These are phyloP conservation scores for Globisporangium canariense DNA, from an alignment of 352 stramenopile genomes.

Conservation along the genomic window DNA sequence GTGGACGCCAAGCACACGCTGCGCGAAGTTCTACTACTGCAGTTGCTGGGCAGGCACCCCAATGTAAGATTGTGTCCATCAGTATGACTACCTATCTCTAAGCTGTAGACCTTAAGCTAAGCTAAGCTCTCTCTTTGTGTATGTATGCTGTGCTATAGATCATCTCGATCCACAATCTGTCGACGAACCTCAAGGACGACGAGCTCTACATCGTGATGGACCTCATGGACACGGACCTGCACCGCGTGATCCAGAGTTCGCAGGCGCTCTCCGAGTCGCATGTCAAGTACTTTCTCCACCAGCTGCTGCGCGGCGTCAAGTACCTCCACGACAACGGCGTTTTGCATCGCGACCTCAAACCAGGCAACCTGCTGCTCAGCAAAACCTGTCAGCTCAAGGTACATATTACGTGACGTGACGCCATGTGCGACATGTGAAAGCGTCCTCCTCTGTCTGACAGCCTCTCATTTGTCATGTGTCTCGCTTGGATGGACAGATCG, in stretches of 20 bases:
- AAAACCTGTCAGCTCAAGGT: conserved; percentile 76
- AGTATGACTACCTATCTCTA: not conserved
- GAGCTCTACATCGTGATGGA: conserved; percentile 96
- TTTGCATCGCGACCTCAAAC: conserved; percentile 81
- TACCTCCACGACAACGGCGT: conserved; percentile 76
- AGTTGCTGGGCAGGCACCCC: conserved; percentile 83
- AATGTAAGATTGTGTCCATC: conserved; percentile 39
- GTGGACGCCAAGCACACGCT: conserved; percentile 87
- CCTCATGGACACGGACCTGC: conserved; percentile 93
- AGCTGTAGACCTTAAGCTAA: too few relatives aligned
- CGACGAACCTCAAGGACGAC: conserved; percentile 85
- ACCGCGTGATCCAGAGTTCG: conserved; percentile 84
- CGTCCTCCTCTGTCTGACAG: not conserved
- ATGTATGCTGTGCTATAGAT: conserved; percentile 37
- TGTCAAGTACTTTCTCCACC: conserved; percentile 91
- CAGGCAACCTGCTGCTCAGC: conserved; percentile 75
- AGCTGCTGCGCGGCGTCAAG: conserved; percentile 86
- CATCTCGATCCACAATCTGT: conserved; percentile 78
- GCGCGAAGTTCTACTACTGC: conserved; percentile 85
- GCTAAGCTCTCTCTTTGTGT: not conserved
- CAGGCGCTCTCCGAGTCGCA: conserved; percentile 69
- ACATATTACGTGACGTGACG: not conserved
- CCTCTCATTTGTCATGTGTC: not conserved
- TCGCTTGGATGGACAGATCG: conserved; percentile 31
- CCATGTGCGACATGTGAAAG: not conserved